Evolutionary conservation across 2,329 filamentous ascomycete species (phyloP), one percentile per base, ranked within the genome.

Genomic region (Rhynchosporium graminicola): DNA sequence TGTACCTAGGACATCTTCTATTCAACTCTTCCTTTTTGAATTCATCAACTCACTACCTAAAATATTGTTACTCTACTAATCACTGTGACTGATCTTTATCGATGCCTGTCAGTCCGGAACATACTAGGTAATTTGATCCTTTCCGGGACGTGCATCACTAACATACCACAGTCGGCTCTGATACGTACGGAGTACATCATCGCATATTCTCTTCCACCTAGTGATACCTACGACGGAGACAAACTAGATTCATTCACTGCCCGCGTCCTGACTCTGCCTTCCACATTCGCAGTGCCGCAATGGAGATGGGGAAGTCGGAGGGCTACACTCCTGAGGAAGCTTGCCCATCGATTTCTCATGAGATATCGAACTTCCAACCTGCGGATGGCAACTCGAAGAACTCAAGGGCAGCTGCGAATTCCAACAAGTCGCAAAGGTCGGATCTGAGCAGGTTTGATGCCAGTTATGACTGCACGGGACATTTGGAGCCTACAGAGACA

Each of bases 381-480:
- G 7, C 33, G 15, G 12, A 10, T 10, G 1, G 15, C 31, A 52
- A 52, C 4, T 38, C 15, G n/a, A 52, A 40, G 31, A 52, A 38
- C 7, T 36, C 33, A 38, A 52, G 31, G 15, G 9, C 50, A 38
- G 15, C 31, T 38, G 4, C 4, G 48, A 52, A 38, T 3, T 52
- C 31, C 15, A n/a, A 52, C 31, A 52, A 52, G 48, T 38, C 48
- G 6, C 48, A 10, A n/a, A 52, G 38, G 48, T 52, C 48, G n/a
- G 38, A 36, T 38, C 31, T 15, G 10, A 38, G 31, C 48, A 31
- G 12, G 31, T 7, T 9, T 6, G 48, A 52, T 12, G 26, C 31
- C 3, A 52, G 48, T 33, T 33, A 52, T 52, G 48, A n/a, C n/a
- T 26, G 28, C 4, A 29, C 12, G 2, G 52, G 12, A n/a, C 43